phyloP scores from a whole-genome alignment of 2,329 filamentous ascomycete genomes.

The Colletotrichum orchidophilum region DNA sequence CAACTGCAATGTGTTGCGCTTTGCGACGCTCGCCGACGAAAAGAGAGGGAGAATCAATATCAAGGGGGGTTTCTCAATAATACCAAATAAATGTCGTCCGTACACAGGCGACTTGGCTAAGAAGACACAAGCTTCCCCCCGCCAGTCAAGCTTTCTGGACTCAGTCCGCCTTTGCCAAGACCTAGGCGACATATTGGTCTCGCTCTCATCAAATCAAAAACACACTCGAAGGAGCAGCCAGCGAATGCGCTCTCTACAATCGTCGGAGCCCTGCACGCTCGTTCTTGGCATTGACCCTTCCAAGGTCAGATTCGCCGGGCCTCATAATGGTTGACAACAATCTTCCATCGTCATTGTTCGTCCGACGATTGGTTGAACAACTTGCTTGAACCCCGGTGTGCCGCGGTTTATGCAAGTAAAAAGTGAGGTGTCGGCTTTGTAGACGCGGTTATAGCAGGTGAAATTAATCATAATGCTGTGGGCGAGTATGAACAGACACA shows the following conservation, averaged over 20 bases:
- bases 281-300: conserved; percentile 16
- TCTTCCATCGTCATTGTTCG: conserved; percentile 17
- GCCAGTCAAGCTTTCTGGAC: conserved; percentile 28
- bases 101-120: conserved; percentile 1
- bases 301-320: background rate
- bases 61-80: background rate
- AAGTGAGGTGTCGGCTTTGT: background rate
- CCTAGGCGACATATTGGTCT: conserved; percentile 25
- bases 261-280: conserved; percentile 28
- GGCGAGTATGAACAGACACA: background rate
- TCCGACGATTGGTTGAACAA: conserved; percentile 1
- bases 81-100: background rate
- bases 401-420: conserved; percentile 13
- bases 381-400: background rate
- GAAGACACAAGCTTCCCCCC: conserved; percentile 28
- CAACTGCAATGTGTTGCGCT: background rate
- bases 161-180: conserved; percentile 32
- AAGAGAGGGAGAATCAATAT: background rate
- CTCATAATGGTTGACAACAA: background rate
- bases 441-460: background rate
- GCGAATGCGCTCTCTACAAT: conserved; percentile 9
- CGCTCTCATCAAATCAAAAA: conserved; percentile 17
- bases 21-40: background rate
- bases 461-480: conserved; percentile 3
- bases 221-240: background rate